Conservation (phyloP, 805 yeast species). For the Naumovozyma castellii region DNA sequence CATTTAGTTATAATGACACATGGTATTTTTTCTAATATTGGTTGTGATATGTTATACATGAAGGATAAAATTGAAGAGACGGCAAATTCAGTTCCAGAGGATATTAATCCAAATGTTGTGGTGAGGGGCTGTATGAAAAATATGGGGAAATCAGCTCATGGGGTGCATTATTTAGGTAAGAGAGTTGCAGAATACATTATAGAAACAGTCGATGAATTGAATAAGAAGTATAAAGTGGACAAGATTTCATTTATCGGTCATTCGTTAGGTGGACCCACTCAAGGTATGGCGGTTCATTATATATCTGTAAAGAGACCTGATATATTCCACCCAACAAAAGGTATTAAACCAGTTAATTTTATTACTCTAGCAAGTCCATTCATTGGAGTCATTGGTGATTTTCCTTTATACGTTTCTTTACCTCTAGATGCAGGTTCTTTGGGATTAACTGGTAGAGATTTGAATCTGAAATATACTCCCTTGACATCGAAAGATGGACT, state of each 20-base stretch:
- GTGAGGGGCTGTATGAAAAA: conserved; percentile 80
- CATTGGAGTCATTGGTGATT: conserved; percentile 79
- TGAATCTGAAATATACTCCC: conserved; percentile 51
- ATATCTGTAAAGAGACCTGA: conserved; percentile 51
- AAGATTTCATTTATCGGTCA: conserved; percentile 85
- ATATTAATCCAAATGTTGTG: conserved; percentile 44
- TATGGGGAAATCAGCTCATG: conserved; percentile 80
- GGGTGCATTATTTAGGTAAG: conserved; percentile 74
- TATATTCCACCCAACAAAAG: conserved; percentile 40
- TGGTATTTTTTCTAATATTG: conserved; percentile 82
- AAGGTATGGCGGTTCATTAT: conserved; percentile 83
- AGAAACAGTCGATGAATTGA: conserved; percentile 38
- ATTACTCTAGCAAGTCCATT: conserved; percentile 81
- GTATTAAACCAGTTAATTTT: conserved; percentile 64
- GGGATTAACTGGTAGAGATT: conserved; percentile 89
- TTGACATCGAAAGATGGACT: conserved; percentile 22
- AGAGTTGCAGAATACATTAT: conserved; percentile 65
- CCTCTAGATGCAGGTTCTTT: conserved; percentile 81
- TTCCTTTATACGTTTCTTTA: conserved; percentile 74
- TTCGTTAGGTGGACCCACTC: conserved; percentile 87
- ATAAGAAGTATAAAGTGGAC: conserved; percentile 34
- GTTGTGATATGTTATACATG: conserved; percentile 82
- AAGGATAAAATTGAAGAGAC: conserved; percentile 65
- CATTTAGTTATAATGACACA: conserved; percentile 85
- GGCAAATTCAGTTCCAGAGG: conserved; percentile 10